Percentiles rank a stretch among this genome's conserved stretches.
These are phyloP conservation scores for Metarhizium brunneum DNA, from an alignment of 2,329 filamentous ascomycete species.

Conservation along the genomic window DNA sequence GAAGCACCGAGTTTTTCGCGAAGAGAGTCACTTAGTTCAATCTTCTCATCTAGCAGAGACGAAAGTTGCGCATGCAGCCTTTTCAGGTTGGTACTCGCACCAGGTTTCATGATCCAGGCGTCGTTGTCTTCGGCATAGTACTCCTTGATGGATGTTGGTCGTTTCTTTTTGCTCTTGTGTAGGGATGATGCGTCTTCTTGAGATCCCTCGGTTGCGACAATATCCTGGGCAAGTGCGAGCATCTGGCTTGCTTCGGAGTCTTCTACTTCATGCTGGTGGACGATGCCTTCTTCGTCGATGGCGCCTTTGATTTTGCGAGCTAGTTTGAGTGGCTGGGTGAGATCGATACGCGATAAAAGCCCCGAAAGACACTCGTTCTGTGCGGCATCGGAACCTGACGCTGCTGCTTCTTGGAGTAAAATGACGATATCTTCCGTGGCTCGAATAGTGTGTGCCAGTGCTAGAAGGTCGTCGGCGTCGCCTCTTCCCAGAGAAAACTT, in stretches of 20 bases:
- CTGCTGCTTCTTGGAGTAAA: conserved; percentile 27
- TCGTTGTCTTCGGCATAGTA: conserved; percentile 51
- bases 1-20: conserved; percentile 50
- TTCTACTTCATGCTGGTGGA: conserved; percentile 67
- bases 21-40: conserved; percentile 49
- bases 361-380: conserved; percentile 27
- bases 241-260: conserved; percentile 63
- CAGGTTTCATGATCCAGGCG: conserved; percentile 56
- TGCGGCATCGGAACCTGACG: conserved; percentile 7
- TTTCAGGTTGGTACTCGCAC: conserved; percentile 57
- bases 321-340: conserved; percentile 58
- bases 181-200: conserved; percentile 44
- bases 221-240: conserved; percentile 62
- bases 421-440: conserved; percentile 59
- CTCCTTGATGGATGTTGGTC: conserved; percentile 39
- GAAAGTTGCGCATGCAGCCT: conserved; percentile 61
- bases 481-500: conserved; percentile 89
- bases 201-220: conserved; percentile 57
- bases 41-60: conserved; percentile 50
- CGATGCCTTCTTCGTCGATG: conserved; percentile 89
- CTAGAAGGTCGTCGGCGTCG: conserved; percentile 84
- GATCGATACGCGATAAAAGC: conserved; percentile 49
- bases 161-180: conserved; percentile 43
- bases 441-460: conserved; percentile 70
- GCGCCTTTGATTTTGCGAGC: conserved; percentile 63